These are phyloP conservation scores for Penicillium sp. DNA, from an alignment of 2,329 filamentous ascomycete genomes.

Conservation along the genomic window DNA sequence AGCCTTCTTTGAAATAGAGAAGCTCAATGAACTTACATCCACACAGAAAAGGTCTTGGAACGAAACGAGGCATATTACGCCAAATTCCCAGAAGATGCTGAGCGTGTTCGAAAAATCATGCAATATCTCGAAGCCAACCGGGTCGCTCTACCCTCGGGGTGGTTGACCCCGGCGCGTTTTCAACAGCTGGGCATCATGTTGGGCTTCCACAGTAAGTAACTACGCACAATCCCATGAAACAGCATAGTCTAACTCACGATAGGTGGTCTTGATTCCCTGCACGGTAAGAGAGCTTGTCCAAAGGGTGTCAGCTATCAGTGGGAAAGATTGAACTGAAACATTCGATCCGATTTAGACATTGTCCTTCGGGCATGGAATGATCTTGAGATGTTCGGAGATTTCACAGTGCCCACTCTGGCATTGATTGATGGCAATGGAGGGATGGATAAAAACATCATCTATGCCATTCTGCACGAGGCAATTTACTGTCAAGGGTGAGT, in stretches of 20 bases:
- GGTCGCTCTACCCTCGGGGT: slow-evolving; percentile 63
- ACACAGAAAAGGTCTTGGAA: slow-evolving; percentile 54
- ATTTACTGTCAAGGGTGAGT: slow-evolving; percentile 69
- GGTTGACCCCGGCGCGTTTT: slow-evolving; percentile 66
- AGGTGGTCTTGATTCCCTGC: slow-evolving; percentile 67
- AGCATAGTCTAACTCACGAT: slow-evolving; percentile 9
- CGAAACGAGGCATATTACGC: slow-evolving; percentile 74
- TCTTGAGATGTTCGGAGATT: slow-evolving; percentile 66
- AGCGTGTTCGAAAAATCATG: slow-evolving; percentile 61
- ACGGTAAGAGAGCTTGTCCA: slow-evolving; percentile 40
- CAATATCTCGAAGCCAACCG: slow-evolving; percentile 57
- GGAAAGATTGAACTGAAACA: slow-evolving; percentile 1
- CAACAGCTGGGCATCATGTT: slow-evolving; percentile 72
- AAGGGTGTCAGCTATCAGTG: neutral
- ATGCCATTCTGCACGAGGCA: slow-evolving; percentile 79
- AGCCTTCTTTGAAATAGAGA: neutral
- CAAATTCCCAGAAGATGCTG: slow-evolving; percentile 78
- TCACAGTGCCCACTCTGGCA: slow-evolving; percentile 66
- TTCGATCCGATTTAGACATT: slow-evolving; percentile 41
- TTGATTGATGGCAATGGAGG: slow-evolving; percentile 60
- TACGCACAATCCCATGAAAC: neutral
- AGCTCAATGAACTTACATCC: slow-evolving; percentile 9
- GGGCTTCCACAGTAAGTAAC: slow-evolving; percentile 59
- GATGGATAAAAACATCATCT: slow-evolving; percentile 74
- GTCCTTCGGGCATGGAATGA: slow-evolving; percentile 67